phyloP scores from a whole-genome alignment of 805 yeast species.

The Barnettozyma wickerhamii region DNA sequence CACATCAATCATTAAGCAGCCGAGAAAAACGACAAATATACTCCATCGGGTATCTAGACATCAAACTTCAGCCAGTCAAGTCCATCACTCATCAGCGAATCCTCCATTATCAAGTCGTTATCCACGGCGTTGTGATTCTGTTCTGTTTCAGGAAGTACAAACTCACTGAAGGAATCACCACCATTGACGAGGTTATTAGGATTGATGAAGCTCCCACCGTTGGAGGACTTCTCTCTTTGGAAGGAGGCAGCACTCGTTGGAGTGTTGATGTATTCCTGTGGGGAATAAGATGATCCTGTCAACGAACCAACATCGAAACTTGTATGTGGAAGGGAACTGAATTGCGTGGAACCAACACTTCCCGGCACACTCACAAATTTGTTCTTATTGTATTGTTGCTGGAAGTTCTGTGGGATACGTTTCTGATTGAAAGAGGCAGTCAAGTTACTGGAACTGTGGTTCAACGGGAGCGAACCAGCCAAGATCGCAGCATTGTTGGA shows the following conservation, averaged over 20 bases:
- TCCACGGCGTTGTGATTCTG: slow-evolving; percentile 2
- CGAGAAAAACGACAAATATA: too few species aligned
- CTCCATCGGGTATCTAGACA: slow-evolving; percentile 16
- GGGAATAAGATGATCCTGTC: slow-evolving; percentile 3
- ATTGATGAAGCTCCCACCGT: slow-evolving; percentile 1
- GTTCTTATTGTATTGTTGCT: slow-evolving; percentile 5
- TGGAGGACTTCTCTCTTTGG: not conserved
- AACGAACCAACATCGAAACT: not conserved
- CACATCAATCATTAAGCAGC: too few species aligned
- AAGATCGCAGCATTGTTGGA: slow-evolving; percentile 4
- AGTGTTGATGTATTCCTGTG: slow-evolving; percentile 1
- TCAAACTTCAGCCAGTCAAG: slow-evolving; percentile 29
- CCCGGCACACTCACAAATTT: not conserved
- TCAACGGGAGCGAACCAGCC: slow-evolving; percentile 18
- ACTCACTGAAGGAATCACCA: slow-evolving; percentile 5
- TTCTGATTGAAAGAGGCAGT: slow-evolving; percentile 26
- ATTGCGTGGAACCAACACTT: not conserved
- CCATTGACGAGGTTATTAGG: slow-evolving; percentile 5
- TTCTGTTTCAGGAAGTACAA: slow-evolving; percentile 2
- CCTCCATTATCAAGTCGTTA: slow-evolving; percentile 11
- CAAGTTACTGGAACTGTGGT: slow-evolving; percentile 19
- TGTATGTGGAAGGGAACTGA: not conserved
- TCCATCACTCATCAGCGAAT: slow-evolving; percentile 18
- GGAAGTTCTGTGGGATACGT: slow-evolving; percentile 26
- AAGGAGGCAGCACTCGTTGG: not conserved